These are phyloP conservation scores for Amoeboaphelidium occidentale DNA, from an alignment of 371 early-diverging fungal genomes.

Conservation along the genomic window DNA sequence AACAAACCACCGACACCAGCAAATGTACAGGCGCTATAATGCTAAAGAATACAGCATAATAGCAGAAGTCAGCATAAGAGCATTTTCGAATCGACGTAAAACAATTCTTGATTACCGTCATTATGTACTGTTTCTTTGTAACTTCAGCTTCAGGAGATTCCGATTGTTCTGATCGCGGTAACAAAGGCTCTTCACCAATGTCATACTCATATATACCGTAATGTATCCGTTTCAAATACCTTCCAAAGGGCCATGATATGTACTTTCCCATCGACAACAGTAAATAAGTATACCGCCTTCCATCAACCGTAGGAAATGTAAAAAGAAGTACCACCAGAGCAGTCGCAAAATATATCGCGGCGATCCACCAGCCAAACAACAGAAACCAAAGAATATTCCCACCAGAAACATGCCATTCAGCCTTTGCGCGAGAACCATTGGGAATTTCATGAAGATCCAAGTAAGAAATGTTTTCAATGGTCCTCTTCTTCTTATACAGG, in stretches of 20 bases:
- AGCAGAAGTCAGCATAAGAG: constrained; percentile 31
- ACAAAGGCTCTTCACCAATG: too few species aligned
- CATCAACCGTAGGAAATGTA: too few species aligned
- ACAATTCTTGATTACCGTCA: too few species aligned
- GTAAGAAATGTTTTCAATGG: constrained; percentile 47
- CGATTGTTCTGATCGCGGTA: too few species aligned
- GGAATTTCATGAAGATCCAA: constrained; percentile 44
- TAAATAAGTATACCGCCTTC: constrained; percentile 3
- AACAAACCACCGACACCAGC: constrained; percentile 41
- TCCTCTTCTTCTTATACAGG: constrained; percentile 75
- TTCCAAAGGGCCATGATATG: constrained; percentile 79
- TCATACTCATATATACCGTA: too few species aligned
- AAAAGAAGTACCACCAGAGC: constrained; percentile 4
- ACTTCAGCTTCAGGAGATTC: too few species aligned
- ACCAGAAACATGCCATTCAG: constrained; percentile 31
- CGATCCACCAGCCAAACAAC: constrained; percentile 70
- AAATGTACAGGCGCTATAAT: constrained; percentile 43
- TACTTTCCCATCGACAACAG: constrained; percentile 24
- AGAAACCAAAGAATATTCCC: constrained; percentile 71
- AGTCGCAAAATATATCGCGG: constrained; percentile 23
- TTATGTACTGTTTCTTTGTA: too few species aligned
- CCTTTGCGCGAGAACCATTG: constrained; percentile 10
- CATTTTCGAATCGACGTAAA: too few species aligned
- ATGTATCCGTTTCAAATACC: constrained; percentile 36
- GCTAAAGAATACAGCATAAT: constrained; percentile 15